A percentile compares a stretch with the other conserved stretches of the same genome.
These are phyloP conservation scores for Dichomitus squalens DNA, from an alignment of 1,284 basidiomycete species.

Conservation along the genomic window DNA sequence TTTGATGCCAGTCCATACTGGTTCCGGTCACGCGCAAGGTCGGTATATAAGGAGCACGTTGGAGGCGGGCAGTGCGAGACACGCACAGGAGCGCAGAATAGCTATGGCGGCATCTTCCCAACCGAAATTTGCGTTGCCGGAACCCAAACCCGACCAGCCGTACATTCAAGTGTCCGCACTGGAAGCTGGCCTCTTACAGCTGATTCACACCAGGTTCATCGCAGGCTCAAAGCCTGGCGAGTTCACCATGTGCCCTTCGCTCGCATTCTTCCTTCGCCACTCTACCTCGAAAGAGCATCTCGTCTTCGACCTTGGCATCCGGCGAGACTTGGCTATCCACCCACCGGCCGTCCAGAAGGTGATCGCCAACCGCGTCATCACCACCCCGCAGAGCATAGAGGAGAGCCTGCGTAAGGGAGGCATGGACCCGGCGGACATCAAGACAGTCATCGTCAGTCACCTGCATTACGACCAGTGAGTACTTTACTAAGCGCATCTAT, in stretches of 20 bases:
- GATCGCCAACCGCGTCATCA: constrained; percentile 21
- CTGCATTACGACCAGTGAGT: constrained; percentile 44
- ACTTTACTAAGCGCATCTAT: neutral
- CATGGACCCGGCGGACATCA: constrained; percentile 40
- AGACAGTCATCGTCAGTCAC: constrained; percentile 52
- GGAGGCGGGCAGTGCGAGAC: too few relatives aligned
- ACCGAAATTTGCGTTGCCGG: constrained; percentile 31
- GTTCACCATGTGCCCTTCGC: constrained; percentile 38
- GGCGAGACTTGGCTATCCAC: constrained; percentile 45
- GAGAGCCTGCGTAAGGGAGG: constrained; percentile 54
- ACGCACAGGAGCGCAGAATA: too few relatives aligned
- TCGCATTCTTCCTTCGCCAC: constrained; percentile 52
- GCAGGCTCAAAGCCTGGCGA: constrained; percentile 35
- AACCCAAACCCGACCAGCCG: constrained; percentile 39
- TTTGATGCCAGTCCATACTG: too few relatives aligned
- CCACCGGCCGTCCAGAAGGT: constrained; percentile 32
- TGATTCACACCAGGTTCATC: constrained; percentile 41
- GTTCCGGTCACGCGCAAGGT: too few relatives aligned
- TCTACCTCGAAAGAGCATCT: constrained; percentile 41
- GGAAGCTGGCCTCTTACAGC: constrained; percentile 45
- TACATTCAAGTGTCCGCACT: constrained; percentile 53
- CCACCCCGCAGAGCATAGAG: constrained; percentile 44
- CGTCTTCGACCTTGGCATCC: constrained; percentile 59
- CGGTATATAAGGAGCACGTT: too few relatives aligned
- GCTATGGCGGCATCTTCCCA: neutral